Conservation (phyloP, 2,329 filamentous ascomycete genomes). For the Ophiostoma tasmaniense region DNA sequence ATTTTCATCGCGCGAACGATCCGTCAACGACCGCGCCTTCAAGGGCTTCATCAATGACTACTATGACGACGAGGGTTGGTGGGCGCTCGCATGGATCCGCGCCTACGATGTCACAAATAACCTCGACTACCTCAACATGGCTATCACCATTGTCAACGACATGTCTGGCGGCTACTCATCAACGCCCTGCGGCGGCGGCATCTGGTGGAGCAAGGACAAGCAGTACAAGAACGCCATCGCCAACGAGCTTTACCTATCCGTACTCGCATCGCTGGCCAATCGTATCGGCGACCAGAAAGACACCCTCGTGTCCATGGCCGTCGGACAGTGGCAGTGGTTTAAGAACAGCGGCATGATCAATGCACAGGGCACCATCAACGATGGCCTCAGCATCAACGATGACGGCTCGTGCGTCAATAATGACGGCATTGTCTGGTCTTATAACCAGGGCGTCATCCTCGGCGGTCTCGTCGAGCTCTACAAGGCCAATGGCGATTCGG, state of each 20-base stretch:
- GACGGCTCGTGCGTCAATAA: slow-evolving; percentile 42
- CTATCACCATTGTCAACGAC: slow-evolving; percentile 46
- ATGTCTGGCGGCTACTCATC: slow-evolving; percentile 32
- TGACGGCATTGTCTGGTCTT: slow-evolving; percentile 38
- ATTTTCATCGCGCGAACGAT: background rate
- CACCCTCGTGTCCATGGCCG: slow-evolving; percentile 39
- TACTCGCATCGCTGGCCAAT: slow-evolving; percentile 46
- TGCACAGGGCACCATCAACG: slow-evolving; percentile 40
- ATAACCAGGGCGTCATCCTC: slow-evolving; percentile 50
- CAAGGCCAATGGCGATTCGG: slow-evolving; percentile 30
- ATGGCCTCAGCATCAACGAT: slow-evolving; percentile 38
- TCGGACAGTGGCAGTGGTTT: slow-evolving; percentile 45
- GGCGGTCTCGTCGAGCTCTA: slow-evolving; percentile 43
- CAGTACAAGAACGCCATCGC: slow-evolving; percentile 45
- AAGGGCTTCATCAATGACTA: slow-evolving; percentile 45
- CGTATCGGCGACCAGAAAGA: slow-evolving; percentile 24
- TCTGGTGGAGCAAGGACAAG: slow-evolving; percentile 49
- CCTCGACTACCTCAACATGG: slow-evolving; percentile 40
- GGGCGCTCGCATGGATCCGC: slow-evolving; percentile 50
- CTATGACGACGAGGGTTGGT: slow-evolving; percentile 57
- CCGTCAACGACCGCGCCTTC: slow-evolving; percentile 30
- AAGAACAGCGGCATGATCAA: slow-evolving; percentile 43
- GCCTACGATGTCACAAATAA: slow-evolving; percentile 43
- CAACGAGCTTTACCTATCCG: slow-evolving; percentile 48
- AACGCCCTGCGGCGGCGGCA: slow-evolving; percentile 43